These are phyloP conservation scores for Astrocystis sublimbata DNA, from an alignment of 495 filamentous ascomycete species.

Conservation along the genomic window DNA sequence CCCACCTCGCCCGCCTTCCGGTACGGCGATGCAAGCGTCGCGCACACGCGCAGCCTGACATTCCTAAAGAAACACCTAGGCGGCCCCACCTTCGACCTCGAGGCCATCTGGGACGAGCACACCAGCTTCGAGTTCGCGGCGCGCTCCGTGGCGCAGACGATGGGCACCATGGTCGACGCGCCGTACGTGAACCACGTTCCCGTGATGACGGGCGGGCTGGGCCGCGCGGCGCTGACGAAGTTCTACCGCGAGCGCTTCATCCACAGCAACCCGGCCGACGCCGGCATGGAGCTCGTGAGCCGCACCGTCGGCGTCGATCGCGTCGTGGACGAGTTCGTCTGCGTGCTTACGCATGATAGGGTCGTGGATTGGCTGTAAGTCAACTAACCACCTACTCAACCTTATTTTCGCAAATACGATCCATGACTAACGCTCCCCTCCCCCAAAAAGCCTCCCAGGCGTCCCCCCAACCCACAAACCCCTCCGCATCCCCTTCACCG, in stretches of 20 bases:
- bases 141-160: slow-evolving; percentile 54
- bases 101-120: slow-evolving; percentile 63
- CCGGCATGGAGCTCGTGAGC: slow-evolving; percentile 68
- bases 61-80: slow-evolving; percentile 53
- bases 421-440: not conserved
- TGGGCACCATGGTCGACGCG: slow-evolving; percentile 61
- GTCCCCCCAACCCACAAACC: slow-evolving; percentile 67
- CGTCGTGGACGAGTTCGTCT: slow-evolving; percentile 59
- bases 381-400: not conserved
- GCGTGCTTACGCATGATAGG: slow-evolving; percentile 68
- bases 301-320: slow-evolving; percentile 64
- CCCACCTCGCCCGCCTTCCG: slow-evolving; percentile 45
- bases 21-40: slow-evolving; percentile 38
- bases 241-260: slow-evolving; percentile 81
- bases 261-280: slow-evolving; percentile 65
- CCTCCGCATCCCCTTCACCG: slow-evolving; percentile 71
- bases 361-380: slow-evolving; percentile 72
- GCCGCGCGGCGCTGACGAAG: slow-evolving; percentile 58
- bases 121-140: slow-evolving; percentile 56
- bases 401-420: not conserved
- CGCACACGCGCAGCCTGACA: slow-evolving; percentile 53
- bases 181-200: slow-evolving; percentile 64
- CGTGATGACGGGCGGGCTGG: slow-evolving; percentile 68
- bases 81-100: slow-evolving; percentile 60
- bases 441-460: slow-evolving; percentile 56